A percentile compares a stretch with the other conserved stretches of the same genome.
Conservation (phyloP, 1,139 yeast species). For the Arxiozyma bovina region DNA sequence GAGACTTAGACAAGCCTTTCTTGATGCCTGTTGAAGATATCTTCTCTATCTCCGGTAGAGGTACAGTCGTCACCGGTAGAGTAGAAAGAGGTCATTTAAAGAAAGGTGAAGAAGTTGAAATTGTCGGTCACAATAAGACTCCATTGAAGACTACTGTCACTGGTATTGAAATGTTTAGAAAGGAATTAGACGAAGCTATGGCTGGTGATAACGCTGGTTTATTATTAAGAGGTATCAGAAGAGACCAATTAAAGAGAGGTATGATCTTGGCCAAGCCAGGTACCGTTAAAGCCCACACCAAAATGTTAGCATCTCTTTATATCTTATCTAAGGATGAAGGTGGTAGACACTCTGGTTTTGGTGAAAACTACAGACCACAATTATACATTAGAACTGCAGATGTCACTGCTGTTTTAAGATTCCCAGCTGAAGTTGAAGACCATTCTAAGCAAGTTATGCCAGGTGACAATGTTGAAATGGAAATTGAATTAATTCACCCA, state of each 20-base stretch:
- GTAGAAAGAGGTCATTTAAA: conserved; percentile 95
- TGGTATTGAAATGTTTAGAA: conserved; percentile 98
- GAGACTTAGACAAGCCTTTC: conserved; percentile 95
- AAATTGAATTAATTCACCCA: conserved; percentile 81
- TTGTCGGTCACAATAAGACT: conserved; percentile 82
- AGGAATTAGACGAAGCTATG: conserved; percentile 93
- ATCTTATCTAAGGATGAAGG: conserved; percentile 95
- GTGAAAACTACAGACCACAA: conserved; percentile 97
- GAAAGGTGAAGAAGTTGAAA: conserved; percentile 97
- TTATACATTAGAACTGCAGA: conserved; percentile 94
- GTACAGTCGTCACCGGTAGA: conserved; percentile 98
- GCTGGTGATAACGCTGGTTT: conserved; percentile 99
- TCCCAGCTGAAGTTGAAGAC: conserved; percentile 85
- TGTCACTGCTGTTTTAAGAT: conserved; percentile 81
- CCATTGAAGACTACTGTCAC: conserved; percentile 92
- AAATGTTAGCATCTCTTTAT: conserved; percentile 88
- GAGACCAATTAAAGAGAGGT: conserved; percentile 95
- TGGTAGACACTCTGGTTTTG: conserved; percentile 98
- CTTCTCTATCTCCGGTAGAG: conserved; percentile 98
- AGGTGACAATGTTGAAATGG: conserved; percentile 98
- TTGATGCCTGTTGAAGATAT: conserved; percentile 96
- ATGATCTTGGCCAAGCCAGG: conserved; percentile 95
- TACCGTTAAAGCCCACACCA: conserved; percentile 85
- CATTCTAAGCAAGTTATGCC: conserved; percentile 90
- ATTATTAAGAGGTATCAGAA: conserved; percentile 93